Base-by-base conservation (phyloP, 371 early-diverging fungal genomes). In the Mucor indicus region DNA sequence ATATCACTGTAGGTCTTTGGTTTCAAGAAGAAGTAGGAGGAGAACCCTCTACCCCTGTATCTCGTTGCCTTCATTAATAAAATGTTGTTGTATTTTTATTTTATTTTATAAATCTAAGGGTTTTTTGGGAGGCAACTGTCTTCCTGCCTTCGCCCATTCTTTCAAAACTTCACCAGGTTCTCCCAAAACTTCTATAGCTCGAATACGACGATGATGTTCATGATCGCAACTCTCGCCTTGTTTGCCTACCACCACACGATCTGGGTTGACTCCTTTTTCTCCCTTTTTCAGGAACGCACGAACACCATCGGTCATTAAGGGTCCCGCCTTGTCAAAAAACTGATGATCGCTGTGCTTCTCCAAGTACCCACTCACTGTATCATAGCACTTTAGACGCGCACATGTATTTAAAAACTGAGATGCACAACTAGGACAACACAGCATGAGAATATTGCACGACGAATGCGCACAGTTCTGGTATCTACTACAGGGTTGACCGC, bases 381-480 rank as follows among this genome's bases (percentile, higher is more conserved):
- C 82, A 19, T 85, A 72, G 38, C 91, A 91, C 9, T 68, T 53
- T 0, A 64, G 38, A 10, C 77, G 70, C 29, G 67, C 77, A 50
- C 91, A 91, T 0, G 90, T 89, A 13, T 77, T 69, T 19, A 72
- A 54, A 53, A 85, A 83, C 36, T 72, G 73, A 1, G 58, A 55
- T 3, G 73, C 73, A 44, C 91, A 91, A 6, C 62, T 53, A 0
- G 78, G 55, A 49, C 91, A 91, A 21, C 86, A 86, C 12, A 91
- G 68, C 69, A 90, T 83, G 41, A 91, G 53, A 32, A 88, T 44
- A 48, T 91, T 88, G 50, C 91, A 91, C 19, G 79, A 71, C 25
- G 67, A 65, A 62, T 89, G 88, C 10, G 79, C 59, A 50, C 91
- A 91, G 50, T 91, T 91, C 20, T 85, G 85, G 44, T 83, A 86